Base-by-base conservation (phyloP, 2,329 filamentous ascomycete species). In the Calonectria pseudoturangicola region DNA sequence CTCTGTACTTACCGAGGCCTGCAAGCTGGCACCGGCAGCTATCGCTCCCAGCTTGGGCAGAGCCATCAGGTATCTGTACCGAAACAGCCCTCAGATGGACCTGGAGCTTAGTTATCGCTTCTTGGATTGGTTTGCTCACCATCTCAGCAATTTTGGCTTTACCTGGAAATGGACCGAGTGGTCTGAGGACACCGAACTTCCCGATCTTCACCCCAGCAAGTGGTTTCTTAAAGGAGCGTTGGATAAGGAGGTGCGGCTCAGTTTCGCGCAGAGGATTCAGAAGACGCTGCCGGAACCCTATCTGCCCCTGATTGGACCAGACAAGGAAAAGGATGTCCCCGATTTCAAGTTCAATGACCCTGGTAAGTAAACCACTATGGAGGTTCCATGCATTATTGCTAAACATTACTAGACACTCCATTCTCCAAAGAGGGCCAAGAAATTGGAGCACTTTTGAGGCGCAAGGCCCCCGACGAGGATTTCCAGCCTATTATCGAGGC, bases 111-210 rank as follows among this genome's bases (percentile, higher is more conserved):
- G 88, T 69, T 93, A 96, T 80, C 92, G 97, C 30, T 98, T 98
- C 85, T 88, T 98, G 82, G 96, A 98, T 83, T 99, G 97, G 97
- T 99, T 99, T 82, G 91, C 96, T 21, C 97, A 99, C 83, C 97
- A 99, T 86, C 87, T 99, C 77, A 98, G 96, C 86, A 99, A 99
- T 86, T 99, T 99, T 82, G 97, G 98, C 66, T 99, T 98, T 83
- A 97, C 97, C 12, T 99, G 97, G 97, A 98, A 98, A 85, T 99
- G 97, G 97, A 93, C 94, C 18, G 97, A 99, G 86, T 99, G 97
- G 97, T 90, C 94, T 60, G 95, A 96, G 18, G 95, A 98, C 82
- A 92, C 98, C 18, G 89, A 92, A 51, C 89, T 97, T 30, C 90
- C 94, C 0, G 88, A 93, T 73, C 86, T 97, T 41, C 92, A 98